Evolutionary conservation across 805 yeast species (phyloP).

Genomic region (Wickerhamomyces xylosicus): DNA sequence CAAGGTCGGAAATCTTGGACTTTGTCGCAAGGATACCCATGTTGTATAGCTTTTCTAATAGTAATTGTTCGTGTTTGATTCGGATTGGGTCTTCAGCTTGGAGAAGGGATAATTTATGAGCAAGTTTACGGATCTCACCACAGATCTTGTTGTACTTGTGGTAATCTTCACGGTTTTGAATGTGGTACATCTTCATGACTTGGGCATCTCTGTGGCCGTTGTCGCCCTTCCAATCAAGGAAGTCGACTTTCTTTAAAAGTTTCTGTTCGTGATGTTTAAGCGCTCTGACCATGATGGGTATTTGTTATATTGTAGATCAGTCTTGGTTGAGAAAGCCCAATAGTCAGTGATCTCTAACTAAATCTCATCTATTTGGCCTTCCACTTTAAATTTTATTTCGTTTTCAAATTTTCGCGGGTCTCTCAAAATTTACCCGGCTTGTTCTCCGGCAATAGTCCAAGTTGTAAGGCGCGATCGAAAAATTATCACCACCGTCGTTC

Average conservation of each 20-base stretch:
- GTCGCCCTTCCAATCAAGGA: slow-evolving; percentile 96
- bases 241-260: slow-evolving; percentile 88
- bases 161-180: slow-evolving; percentile 92
- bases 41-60: slow-evolving; percentile 75
- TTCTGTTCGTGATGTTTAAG: slow-evolving; percentile 94
- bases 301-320: neutral
- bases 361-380: neutral
- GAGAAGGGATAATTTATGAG: slow-evolving; percentile 74
- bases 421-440: neutral
- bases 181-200: slow-evolving; percentile 89
- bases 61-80: slow-evolving; percentile 75
- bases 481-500: neutral
- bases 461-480: no score
- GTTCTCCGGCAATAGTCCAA: neutral
- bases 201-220: slow-evolving; percentile 92
- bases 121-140: slow-evolving; percentile 83
- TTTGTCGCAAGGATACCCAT: slow-evolving; percentile 89
- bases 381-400: no score
- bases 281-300: slow-evolving; percentile 55
- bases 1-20: slow-evolving; percentile 84
- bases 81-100: slow-evolving; percentile 85
- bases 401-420: neutral
- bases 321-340: neutral
- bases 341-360: neutral
- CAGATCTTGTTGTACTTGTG: slow-evolving; percentile 88